Evolutionary conservation across 73 alveolate species (phyloP), one percentile per base, ranked within the genome.

Genomic region (Paramecium caudatum): DNA sequence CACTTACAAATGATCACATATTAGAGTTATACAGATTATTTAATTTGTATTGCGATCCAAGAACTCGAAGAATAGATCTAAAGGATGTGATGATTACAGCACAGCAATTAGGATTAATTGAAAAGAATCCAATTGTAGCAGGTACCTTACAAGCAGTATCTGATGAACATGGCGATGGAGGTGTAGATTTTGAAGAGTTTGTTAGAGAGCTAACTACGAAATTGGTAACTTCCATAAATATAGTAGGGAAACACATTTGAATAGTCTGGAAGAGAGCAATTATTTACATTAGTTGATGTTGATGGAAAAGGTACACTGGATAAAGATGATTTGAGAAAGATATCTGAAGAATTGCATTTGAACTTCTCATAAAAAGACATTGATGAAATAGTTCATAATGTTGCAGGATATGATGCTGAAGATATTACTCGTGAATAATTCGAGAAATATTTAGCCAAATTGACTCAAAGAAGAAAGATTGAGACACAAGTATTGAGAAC

Each of bases 21-120:
- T 21, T 36, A 27, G 68, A 74, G 3, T 47, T 74, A 21, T 74
- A 41, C 30, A 37, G 47, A 37, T 41, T 74, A 12, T 74, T 74
- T 74, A 21, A 37, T 23, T 45, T 74, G 69, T 74, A 74, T 74
- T 30, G 55, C 32, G 47, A 74, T 74, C 88, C 69, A n/a, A 37
- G 88, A 74, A 74, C 88, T 8, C 36, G 47, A 37, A 74, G 88
- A 74, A 37, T 39, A 12, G 88, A 74, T 74, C 16, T 74, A 17
- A 74, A 37, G 17, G 88, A 74, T 43, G 30, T 74, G 15, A 19
- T 74, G 69, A 37, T 74, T 34, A 74, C 88, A 74, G 88, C 88
- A 27, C 13, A 43, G 9, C 10, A 30, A 0, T 39, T 74, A 27
- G 88, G 68, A 37, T 74, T 74, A 13, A n/a, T 27, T 0, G 43